These are phyloP conservation scores for Melampsora americana DNA, from an alignment of 1,284 basidiomycete species.

Conservation along the genomic window DNA sequence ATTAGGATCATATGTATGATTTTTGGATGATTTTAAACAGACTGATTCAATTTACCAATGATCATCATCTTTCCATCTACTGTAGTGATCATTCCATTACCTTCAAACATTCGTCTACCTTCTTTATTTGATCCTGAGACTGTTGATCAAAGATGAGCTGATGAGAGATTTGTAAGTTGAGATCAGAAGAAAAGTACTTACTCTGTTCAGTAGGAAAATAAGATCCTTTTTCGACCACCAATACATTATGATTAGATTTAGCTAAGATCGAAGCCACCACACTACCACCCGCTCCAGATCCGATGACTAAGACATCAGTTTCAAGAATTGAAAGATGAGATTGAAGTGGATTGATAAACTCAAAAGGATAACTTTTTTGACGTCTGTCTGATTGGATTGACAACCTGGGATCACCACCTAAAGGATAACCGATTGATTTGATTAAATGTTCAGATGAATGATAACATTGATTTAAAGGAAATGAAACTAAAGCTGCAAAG, in stretches of 20 bases:
- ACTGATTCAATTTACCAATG: slow-evolving; percentile 51
- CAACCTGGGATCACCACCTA: slow-evolving; percentile 14
- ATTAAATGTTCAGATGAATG: neutral
- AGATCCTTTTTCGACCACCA: slow-evolving; percentile 58
- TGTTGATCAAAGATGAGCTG: neutral
- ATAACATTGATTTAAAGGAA: slow-evolving; percentile 7
- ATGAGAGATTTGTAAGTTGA: neutral
- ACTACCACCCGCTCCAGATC: slow-evolving; percentile 57
- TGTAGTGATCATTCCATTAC: slow-evolving; percentile 54
- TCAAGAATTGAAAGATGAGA: neutral
- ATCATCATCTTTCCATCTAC: slow-evolving; percentile 55
- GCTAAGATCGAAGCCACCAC: slow-evolving; percentile 55
- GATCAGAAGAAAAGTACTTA: neutral
- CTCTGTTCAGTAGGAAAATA: slow-evolving; percentile 54
- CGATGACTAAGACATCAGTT: slow-evolving; percentile 52
- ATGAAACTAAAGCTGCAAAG: slow-evolving; percentile 18
- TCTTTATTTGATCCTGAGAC: slow-evolving; percentile 11
- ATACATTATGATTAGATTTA: slow-evolving; percentile 53
- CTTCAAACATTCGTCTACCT: slow-evolving; percentile 47
- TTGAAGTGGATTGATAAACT: neutral
- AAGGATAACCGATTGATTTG: slow-evolving; percentile 9
- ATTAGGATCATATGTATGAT: neutral
- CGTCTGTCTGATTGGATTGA: neutral
- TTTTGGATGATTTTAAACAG: neutral
- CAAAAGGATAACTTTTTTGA: slow-evolving; percentile 1